Evolutionary conservation across 208 protist genomes (phyloP).

Genomic region (Kentomonas sorsogonicus): DNA sequence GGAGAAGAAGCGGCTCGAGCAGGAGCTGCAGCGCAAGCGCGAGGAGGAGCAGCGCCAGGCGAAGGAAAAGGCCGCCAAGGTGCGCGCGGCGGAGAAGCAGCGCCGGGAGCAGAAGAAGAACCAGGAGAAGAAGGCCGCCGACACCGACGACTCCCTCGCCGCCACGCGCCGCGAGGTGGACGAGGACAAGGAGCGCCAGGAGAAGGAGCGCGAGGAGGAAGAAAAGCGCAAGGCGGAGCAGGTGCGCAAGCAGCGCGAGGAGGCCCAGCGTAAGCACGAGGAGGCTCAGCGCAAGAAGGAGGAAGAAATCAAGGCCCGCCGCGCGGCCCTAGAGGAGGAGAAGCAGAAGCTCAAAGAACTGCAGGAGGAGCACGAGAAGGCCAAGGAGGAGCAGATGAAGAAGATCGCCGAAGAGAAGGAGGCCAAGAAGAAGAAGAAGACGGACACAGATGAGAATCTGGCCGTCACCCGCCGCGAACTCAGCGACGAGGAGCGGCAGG

Average conservation of each 20-base stretch:
- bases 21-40: constrained; percentile 19
- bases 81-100: constrained; percentile 22
- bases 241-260: constrained; percentile 11
- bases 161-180: constrained; percentile 16
- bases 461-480: constrained; percentile 17
- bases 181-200: constrained; percentile 8
- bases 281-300: constrained; percentile 26
- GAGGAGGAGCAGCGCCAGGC: constrained; percentile 16
- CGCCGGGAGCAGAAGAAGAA: constrained; percentile 23
- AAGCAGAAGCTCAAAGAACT: constrained; percentile 28
- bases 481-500: constrained; percentile 17
- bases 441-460: constrained; percentile 15
- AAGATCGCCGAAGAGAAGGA: constrained; percentile 18
- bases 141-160: constrained; percentile 12
- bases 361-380: constrained; percentile 31
- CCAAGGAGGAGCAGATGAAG: constrained; percentile 23
- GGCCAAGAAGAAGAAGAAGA: constrained; percentile 28
- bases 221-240: constrained; percentile 24
- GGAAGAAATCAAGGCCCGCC: constrained; percentile 34
- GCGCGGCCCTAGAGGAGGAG: constrained; percentile 20
- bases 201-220: constrained; percentile 27
- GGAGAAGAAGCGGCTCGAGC: constrained; percentile 17
- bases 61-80: constrained; percentile 20
- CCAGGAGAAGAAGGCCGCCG: constrained; percentile 19
- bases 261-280: constrained; percentile 22